phyloP scores from a whole-genome alignment of 1,139 yeast genomes.

The Williopsis jadinii region DNA sequence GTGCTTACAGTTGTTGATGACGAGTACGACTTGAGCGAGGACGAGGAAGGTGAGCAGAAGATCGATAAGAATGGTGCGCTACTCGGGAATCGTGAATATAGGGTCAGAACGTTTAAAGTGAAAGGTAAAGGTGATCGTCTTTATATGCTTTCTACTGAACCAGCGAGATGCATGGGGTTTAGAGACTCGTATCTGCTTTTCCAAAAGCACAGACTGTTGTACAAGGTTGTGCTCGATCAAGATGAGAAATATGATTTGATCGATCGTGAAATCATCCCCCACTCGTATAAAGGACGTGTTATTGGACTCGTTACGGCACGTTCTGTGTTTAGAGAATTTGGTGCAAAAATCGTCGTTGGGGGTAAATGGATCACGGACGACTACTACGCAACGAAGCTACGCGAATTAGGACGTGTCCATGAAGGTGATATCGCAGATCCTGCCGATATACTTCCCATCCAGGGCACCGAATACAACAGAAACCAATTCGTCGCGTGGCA shows the following conservation, averaged over 20 bases:
- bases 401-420: slow-evolving; percentile 57
- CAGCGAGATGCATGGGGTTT: slow-evolving; percentile 91
- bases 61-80: slow-evolving; percentile 64
- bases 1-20: slow-evolving; percentile 58
- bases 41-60: slow-evolving; percentile 73
- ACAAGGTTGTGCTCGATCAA: slow-evolving; percentile 67
- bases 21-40: slow-evolving; percentile 76
- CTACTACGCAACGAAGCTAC: slow-evolving; percentile 74
- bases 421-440: slow-evolving; percentile 82
- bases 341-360: slow-evolving; percentile 72
- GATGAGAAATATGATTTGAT: slow-evolving; percentile 81
- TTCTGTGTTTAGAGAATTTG: slow-evolving; percentile 86
- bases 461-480: slow-evolving; percentile 36
- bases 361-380: slow-evolving; percentile 85
- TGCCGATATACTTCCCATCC: slow-evolving; percentile 40
- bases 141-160: slow-evolving; percentile 92
- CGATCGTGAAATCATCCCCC: slow-evolving; percentile 76
- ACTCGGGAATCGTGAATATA: slow-evolving; percentile 67
- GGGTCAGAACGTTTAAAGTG: slow-evolving; percentile 78
- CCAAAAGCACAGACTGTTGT: slow-evolving; percentile 68
- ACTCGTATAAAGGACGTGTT: slow-evolving; percentile 83
- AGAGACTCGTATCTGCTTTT: slow-evolving; percentile 88
- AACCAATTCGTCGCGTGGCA: slow-evolving; percentile 49
- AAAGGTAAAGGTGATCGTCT: slow-evolving; percentile 64
- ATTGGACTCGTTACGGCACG: slow-evolving; percentile 90